These are phyloP conservation scores for Onygena corvina DNA, from an alignment of 2,329 filamentous ascomycete species.

Conservation along the genomic window DNA sequence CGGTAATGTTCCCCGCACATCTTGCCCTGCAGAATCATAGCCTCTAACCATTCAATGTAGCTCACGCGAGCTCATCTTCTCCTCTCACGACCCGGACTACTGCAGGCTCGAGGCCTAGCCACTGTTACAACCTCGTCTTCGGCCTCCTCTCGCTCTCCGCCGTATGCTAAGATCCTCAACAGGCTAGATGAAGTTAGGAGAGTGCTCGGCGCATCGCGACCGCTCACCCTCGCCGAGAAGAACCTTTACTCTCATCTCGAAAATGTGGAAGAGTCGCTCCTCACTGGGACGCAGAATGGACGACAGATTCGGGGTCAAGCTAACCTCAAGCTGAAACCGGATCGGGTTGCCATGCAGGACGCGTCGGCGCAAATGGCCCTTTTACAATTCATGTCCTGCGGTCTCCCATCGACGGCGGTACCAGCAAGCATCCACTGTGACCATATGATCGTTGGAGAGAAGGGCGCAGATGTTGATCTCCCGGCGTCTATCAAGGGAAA, in stretches of 20 bases:
- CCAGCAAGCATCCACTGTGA: slow-evolving; percentile 98
- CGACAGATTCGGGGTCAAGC: slow-evolving; percentile 71
- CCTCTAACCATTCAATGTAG: slow-evolving; percentile 10
- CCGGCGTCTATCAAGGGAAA: slow-evolving; percentile 77
- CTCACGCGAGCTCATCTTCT: slow-evolving; percentile 10
- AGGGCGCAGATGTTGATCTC: slow-evolving; percentile 76
- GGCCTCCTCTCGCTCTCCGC: slow-evolving; percentile 47
- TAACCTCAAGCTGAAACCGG: slow-evolving; percentile 92
- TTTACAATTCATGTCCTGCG: slow-evolving; percentile 96
- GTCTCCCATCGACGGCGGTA: slow-evolving; percentile 75
- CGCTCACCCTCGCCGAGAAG: slow-evolving; percentile 88
- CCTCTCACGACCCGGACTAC: slow-evolving; percentile 4
- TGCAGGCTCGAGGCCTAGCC: slow-evolving; percentile 14
- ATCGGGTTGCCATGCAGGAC: slow-evolving; percentile 98
- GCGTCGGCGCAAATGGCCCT: slow-evolving; percentile 97
- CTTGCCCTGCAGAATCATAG: not conserved
- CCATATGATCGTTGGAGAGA: slow-evolving; percentile 94
- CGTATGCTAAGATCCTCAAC: slow-evolving; percentile 69
- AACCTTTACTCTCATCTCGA: slow-evolving; percentile 94
- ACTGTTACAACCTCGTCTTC: slow-evolving; percentile 11
- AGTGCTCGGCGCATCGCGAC: slow-evolving; percentile 51
- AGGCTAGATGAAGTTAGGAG: slow-evolving; percentile 64
- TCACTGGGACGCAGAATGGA: slow-evolving; percentile 73
- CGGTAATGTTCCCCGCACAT: not conserved
- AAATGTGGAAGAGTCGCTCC: slow-evolving; percentile 74